phyloP scores from a whole-genome alignment of 345 rosid species.

The Chamaenerion angustifolium region DNA sequence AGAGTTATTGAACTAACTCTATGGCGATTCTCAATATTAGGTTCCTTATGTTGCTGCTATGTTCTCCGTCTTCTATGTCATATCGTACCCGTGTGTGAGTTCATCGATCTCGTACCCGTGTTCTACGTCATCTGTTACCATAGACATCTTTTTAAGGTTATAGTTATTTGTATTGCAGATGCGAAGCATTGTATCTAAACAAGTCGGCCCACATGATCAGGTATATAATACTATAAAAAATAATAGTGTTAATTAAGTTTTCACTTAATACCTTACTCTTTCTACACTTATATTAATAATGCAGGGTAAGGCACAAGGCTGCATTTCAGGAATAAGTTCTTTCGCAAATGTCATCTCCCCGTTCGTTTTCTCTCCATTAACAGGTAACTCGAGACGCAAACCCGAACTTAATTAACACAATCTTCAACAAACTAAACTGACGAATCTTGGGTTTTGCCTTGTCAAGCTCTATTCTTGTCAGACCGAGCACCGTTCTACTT shows the following conservation, averaged over 20 bases:
- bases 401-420: neutral
- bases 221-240: constrained; percentile 13
- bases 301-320: constrained; percentile 91
- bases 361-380: constrained; percentile 61
- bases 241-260: neutral
- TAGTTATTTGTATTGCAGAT: constrained; percentile 25
- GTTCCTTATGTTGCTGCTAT: constrained; percentile 73
- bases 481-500: constrained; percentile 64
- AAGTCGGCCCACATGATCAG: constrained; percentile 74
- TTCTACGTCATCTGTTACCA: too few species aligned
- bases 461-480: constrained; percentile 72
- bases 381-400: constrained; percentile 27
- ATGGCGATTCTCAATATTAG: constrained; percentile 17
- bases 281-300: too few species aligned
- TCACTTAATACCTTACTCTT: neutral
- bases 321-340: constrained; percentile 70
- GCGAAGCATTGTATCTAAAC: constrained; percentile 79
- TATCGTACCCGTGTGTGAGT: constrained; percentile 72
- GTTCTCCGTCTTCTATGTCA: constrained; percentile 43
- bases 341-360: constrained; percentile 67
- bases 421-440: constrained; percentile 2
- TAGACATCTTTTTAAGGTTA: too few species aligned
- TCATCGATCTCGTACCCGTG: too few species aligned
- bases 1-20: neutral
- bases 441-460: constrained; percentile 3